These are phyloP conservation scores for Fusarium fracticaudum DNA, from an alignment of 2,329 filamentous ascomycete species.

Conservation along the genomic window DNA sequence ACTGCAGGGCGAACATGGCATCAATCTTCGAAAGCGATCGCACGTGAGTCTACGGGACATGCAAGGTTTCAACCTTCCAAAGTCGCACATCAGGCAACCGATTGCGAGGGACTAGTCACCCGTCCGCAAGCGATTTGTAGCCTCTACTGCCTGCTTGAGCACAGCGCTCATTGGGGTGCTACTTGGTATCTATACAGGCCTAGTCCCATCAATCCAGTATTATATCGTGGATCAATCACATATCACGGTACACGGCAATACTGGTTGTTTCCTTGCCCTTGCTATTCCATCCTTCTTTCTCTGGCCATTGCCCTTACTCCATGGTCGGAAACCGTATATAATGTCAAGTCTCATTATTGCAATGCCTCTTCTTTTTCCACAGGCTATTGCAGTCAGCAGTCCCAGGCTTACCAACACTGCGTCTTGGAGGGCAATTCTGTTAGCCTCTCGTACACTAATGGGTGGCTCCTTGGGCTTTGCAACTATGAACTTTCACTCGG, in stretches of 20 bases:
- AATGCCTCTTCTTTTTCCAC: constrained; percentile 79
- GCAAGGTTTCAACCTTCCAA: constrained; percentile 61
- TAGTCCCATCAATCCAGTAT: constrained; percentile 83
- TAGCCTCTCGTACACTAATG: constrained; percentile 72
- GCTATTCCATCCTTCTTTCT: constrained; percentile 74
- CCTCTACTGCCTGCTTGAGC: constrained; percentile 75
- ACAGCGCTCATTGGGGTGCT: constrained; percentile 76
- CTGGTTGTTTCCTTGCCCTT: constrained; percentile 75
- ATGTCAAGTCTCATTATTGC: constrained; percentile 73
- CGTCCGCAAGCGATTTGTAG: constrained; percentile 73
- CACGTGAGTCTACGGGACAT: constrained; percentile 64
- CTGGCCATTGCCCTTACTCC: constrained; percentile 79
- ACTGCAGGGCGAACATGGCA: constrained; percentile 45
- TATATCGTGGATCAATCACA: constrained; percentile 76
- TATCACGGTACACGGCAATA: constrained; percentile 76
- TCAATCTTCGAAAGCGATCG: constrained; percentile 60
- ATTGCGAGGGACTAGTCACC: constrained; percentile 78
- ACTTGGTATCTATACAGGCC: constrained; percentile 79
- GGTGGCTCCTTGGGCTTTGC: constrained; percentile 77
- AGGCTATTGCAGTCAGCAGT: constrained; percentile 71
- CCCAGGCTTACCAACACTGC: constrained; percentile 65
- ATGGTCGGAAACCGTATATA: constrained; percentile 82
- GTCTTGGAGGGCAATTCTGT: constrained; percentile 67
- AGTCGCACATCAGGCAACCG: constrained; percentile 67
- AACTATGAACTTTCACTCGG: constrained; percentile 79